phyloP scores from a whole-genome alignment of 345 rosid species.

The Xanthoceras sorbifolium region DNA sequence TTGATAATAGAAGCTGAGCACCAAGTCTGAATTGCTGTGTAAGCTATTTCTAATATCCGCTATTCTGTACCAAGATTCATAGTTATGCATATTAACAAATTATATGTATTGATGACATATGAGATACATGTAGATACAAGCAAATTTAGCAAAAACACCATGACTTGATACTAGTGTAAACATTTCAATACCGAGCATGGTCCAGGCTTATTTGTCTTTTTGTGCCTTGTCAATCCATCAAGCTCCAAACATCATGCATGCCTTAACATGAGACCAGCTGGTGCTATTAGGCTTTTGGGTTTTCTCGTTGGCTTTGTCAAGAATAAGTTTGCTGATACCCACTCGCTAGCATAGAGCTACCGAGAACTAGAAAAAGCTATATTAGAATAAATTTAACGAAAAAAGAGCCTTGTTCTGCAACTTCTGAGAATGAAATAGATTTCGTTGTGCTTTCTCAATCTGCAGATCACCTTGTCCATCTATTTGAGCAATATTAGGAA shows the following conservation, averaged over 20 bases:
- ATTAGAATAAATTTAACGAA: background rate
- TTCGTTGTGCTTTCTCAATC: background rate
- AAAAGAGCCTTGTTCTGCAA: background rate
- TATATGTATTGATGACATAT: background rate
- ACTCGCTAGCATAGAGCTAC: background rate
- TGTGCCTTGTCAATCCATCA: background rate
- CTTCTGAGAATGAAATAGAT: constrained; percentile 3
- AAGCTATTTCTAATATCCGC: background rate
- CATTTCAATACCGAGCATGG: background rate
- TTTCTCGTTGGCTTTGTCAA: too few species aligned
- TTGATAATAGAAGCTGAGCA: background rate
- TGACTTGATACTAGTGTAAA: background rate
- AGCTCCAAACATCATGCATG: background rate
- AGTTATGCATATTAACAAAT: background rate
- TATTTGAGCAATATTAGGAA: background rate
- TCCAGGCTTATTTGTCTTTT: background rate
- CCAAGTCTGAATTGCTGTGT: background rate
- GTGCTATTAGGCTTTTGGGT: background rate
- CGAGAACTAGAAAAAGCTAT: background rate
- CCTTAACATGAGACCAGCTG: background rate
- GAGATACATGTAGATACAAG: background rate
- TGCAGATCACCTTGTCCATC: background rate
- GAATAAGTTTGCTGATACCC: background rate
- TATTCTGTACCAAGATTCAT: background rate
- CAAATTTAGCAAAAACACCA: background rate